Evolutionary conservation across 2,329 filamentous ascomycete genomes (phyloP).

Genomic region (Aspergillus hortae): DNA sequence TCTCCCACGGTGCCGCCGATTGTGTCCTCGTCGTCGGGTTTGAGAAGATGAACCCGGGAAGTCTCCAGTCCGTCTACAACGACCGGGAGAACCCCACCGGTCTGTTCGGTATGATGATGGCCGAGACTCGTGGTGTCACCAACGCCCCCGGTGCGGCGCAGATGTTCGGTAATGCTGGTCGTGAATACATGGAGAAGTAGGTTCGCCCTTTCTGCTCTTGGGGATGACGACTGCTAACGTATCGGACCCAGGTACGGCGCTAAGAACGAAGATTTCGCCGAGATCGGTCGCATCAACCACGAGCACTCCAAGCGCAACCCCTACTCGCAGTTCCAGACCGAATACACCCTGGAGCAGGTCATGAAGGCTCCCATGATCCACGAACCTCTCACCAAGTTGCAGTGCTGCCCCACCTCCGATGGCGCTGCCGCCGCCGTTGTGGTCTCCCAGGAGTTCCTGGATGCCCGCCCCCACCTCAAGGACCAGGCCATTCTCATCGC

Average conservation of each 20-base stretch:
- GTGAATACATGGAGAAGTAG: slow-evolving; percentile 92
- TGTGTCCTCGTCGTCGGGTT: slow-evolving; percentile 91
- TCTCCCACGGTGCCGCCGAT: slow-evolving; percentile 76
- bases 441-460: slow-evolving; percentile 84
- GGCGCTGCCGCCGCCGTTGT: slow-evolving; percentile 85
- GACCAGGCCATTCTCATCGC: slow-evolving; percentile 83
- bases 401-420: slow-evolving; percentile 96
- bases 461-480: slow-evolving; percentile 76
- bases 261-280: slow-evolving; percentile 79
- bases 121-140: slow-evolving; percentile 71
- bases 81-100: slow-evolving; percentile 78
- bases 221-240: not conserved
- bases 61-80: slow-evolving; percentile 76
- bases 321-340: slow-evolving; percentile 95
- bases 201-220: slow-evolving; percentile 19
- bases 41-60: slow-evolving; percentile 97
- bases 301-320: slow-evolving; percentile 87
- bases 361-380: slow-evolving; percentile 72
- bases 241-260: slow-evolving; percentile 66
- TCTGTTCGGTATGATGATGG: slow-evolving; percentile 74
- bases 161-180: slow-evolving; percentile 90
- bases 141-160: slow-evolving; percentile 85
- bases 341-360: slow-evolving; percentile 84
- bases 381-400: slow-evolving; percentile 89
- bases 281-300: slow-evolving; percentile 92